A percentile compares a stretch with the other conserved stretches of the same genome.
phyloP scores from a whole-genome alignment of 225 moss, liverwort and hornwort genomes.

The Pseudoscleropodium purum region DNA sequence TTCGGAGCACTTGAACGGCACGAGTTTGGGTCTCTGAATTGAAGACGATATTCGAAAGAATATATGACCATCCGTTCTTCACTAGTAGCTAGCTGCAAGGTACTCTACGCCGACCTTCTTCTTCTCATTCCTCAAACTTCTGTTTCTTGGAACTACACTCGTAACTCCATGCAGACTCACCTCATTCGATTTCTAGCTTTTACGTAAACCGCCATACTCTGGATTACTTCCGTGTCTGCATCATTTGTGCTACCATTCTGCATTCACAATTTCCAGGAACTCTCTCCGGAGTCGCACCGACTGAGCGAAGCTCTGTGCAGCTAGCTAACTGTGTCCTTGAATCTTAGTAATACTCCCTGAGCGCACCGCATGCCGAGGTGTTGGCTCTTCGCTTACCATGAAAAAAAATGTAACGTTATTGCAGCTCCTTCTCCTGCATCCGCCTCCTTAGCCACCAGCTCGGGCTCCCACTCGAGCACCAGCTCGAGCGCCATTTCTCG shows the following conservation, averaged over 20 bases:
- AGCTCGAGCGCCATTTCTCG: neutral
- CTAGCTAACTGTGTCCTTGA: neutral
- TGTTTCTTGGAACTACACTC: neutral
- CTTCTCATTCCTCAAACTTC: neutral
- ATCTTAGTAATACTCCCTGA: neutral
- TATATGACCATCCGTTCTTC: no score
- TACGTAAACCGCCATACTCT: no score
- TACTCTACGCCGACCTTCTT: neutral
- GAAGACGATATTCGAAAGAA: neutral
- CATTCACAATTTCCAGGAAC: neutral
- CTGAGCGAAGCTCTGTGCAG: neutral
- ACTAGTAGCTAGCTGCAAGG: neutral
- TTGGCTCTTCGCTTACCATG: neutral
- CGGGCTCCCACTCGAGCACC: neutral
- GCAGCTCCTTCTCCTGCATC: neutral
- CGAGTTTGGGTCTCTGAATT: neutral
- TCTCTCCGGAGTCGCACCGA: neutral
- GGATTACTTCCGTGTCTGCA: neutral
- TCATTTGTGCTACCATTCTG: neutral
- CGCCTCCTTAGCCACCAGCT: neutral
- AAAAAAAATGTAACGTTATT: neutral
- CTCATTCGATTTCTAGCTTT: neutral
- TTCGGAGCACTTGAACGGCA: neutral
- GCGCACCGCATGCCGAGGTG: neutral
- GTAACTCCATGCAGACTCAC: neutral